Evolutionary conservation across 2,329 filamentous ascomycete genomes (phyloP).

Genomic region (Colletotrichum falcatum): DNA sequence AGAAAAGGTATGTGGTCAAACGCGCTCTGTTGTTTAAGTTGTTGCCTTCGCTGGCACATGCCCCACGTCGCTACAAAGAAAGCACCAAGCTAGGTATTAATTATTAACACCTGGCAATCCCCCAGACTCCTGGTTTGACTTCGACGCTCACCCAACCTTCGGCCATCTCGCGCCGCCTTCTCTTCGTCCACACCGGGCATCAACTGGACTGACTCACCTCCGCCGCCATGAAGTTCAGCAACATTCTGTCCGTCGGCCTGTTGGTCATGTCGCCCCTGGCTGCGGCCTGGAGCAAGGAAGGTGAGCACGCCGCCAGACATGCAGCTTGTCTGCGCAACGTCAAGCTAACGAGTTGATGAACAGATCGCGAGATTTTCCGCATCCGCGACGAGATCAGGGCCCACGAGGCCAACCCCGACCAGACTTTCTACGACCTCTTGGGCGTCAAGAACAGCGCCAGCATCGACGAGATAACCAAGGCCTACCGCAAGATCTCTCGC

Average conservation of each 20-base stretch:
- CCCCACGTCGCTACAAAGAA: constrained; percentile 22
- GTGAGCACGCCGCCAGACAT: constrained; percentile 56
- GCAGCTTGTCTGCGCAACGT: not conserved
- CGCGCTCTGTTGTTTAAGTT: not conserved
- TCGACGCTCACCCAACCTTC: constrained; percentile 13
- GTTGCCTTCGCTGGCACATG: constrained; percentile 33
- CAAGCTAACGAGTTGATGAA: constrained; percentile 25
- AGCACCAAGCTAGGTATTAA: constrained; percentile 28
- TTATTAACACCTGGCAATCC: constrained; percentile 36
- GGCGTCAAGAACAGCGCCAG: constrained; percentile 79
- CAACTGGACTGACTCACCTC: constrained; percentile 40
- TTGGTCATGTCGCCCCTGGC: constrained; percentile 75
- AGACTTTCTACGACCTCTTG: constrained; percentile 96
- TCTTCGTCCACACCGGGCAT: not conserved
- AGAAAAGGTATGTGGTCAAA: constrained; percentile 27
- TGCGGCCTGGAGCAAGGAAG: constrained; percentile 88
- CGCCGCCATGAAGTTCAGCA: constrained; percentile 77
- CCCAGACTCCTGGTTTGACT: constrained; percentile 20
- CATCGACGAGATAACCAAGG: constrained; percentile 91
- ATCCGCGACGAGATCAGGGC: constrained; percentile 86
- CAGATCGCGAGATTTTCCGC: constrained; percentile 98
- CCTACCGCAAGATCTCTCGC: constrained; percentile 89
- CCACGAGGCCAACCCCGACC: constrained; percentile 76
- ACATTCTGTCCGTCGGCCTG: constrained; percentile 75
- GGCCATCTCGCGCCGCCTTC: constrained; percentile 27